phyloP scores from a whole-genome alignment of 495 filamentous ascomycete genomes.

The Darksidea phi region DNA sequence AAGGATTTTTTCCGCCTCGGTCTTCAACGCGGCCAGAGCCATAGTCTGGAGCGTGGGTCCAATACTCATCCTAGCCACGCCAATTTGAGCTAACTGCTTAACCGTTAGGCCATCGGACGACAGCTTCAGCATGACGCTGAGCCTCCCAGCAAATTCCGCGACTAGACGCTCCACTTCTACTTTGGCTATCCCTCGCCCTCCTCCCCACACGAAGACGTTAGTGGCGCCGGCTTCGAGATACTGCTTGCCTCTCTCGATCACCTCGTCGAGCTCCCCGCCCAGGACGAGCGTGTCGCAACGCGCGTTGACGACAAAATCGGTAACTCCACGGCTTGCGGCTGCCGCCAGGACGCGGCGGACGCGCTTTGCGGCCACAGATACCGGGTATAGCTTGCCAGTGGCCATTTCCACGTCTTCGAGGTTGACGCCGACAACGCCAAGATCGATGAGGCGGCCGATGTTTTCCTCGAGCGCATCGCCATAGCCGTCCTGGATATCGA shows the following conservation, averaged over 20 bases:
- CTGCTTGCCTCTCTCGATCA: constrained; percentile 46
- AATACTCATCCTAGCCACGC: constrained; percentile 18
- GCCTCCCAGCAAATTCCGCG: constrained; percentile 31
- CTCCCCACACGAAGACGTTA: constrained; percentile 54
- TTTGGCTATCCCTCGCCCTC: constrained; percentile 25
- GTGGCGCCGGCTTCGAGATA: constrained; percentile 50
- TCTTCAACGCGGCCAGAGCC: constrained; percentile 18
- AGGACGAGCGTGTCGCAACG: constrained; percentile 46
- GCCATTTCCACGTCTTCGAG: constrained; percentile 41
- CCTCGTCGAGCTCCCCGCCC: constrained; percentile 45
- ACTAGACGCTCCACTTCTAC: constrained; percentile 3
- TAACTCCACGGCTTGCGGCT: constrained; percentile 46
- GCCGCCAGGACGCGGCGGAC: constrained; percentile 42
- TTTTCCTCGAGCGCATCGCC: constrained; percentile 46
- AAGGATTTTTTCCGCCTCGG: constrained; percentile 3
- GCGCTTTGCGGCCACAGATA: constrained; percentile 45
- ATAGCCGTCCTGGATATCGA: constrained; percentile 57
- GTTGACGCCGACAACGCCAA: constrained; percentile 54
- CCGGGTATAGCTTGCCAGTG: constrained; percentile 37
- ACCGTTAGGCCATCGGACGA: constrained; percentile 1
- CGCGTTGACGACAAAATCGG: constrained; percentile 54
- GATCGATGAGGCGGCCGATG: constrained; percentile 42
- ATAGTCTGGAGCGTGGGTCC: background rate
- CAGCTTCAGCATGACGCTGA: constrained; percentile 22
- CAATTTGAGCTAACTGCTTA: constrained; percentile 10